Percentiles rank a stretch among this genome's conserved stretches.
phyloP scores from a whole-genome alignment of 495 filamentous ascomycete species.

The Penicillium canescens region DNA sequence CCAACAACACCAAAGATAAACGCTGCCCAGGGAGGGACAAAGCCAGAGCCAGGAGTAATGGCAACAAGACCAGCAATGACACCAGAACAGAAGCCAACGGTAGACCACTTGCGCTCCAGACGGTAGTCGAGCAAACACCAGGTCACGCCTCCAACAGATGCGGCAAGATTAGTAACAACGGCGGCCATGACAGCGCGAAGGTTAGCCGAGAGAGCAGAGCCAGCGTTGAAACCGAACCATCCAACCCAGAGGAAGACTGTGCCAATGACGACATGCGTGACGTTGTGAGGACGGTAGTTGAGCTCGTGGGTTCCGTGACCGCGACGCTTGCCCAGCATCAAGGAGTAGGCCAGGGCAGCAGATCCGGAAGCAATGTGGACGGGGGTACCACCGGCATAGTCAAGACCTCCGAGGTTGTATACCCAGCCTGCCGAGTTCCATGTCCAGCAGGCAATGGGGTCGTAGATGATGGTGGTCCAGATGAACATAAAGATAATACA shows the following conservation, averaged over 20 bases:
- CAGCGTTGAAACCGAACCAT: constrained; percentile 99
- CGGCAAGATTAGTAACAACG: constrained; percentile 57
- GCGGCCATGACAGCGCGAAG: constrained; percentile 68
- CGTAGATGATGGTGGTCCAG: constrained; percentile 93
- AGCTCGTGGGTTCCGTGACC: constrained; percentile 85
- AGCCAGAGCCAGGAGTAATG: constrained; percentile 91
- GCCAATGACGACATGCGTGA: constrained; percentile 93
- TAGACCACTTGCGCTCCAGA: constrained; percentile 93
- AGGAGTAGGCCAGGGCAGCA: constrained; percentile 83
- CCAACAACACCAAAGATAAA: constrained; percentile 86
- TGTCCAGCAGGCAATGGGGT: constrained; percentile 97
- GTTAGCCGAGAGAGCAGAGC: constrained; percentile 86
- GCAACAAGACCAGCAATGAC: constrained; percentile 90
- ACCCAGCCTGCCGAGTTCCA: constrained; percentile 92
- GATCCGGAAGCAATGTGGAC: constrained; percentile 93
- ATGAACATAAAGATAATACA: constrained; percentile 95
- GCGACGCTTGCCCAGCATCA: constrained; percentile 81
- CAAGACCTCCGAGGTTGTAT: constrained; percentile 78
- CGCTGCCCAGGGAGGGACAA: constrained; percentile 90
- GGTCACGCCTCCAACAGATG: constrained; percentile 78
- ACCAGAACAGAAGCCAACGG: constrained; percentile 94
- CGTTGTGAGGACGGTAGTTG: constrained; percentile 97
- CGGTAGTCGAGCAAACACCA: constrained; percentile 96
- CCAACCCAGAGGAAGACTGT: constrained; percentile 99
- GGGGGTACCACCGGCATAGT: constrained; percentile 95